Evolutionary conservation across 345 rosid species (phyloP), one percentile per base, ranked within the genome.

Genomic region (Ceriops tagal): DNA sequence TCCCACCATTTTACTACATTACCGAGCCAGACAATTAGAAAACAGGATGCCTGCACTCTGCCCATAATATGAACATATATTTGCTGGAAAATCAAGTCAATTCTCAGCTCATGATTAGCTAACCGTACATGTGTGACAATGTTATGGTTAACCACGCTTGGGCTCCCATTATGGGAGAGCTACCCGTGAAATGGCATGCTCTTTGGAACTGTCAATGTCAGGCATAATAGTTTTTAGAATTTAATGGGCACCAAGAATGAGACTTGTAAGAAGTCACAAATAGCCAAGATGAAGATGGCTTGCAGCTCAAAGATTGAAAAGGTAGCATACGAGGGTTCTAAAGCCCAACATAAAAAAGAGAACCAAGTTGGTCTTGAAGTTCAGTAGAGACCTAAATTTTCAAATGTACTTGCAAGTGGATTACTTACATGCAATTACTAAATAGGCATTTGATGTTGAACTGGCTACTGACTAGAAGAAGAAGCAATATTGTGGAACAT

Each of bases 401-500:
- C 65, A 65, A 58, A 58, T 47, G 64, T 46, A 31, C 51, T 69
- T 68, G 77, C 68, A 65, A 59, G 59, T 71, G 26, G 72, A 68
- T 67, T 68, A 67, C 75, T 47, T 61, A 59, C 63, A 60, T 15
- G 37, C 62, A 53, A 57, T 73, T 78, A 79, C 34, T 68, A 58
- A 60, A 75, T 30, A 26, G 74, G 76, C 53, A 73, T 27, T 69
- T 57, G 61, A 37, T 19, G 69, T 47, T 6, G 56, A 61, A 71
- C 47, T 35, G 69, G 72, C 46, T 74, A 79, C 61, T 39, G 62
- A 53, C 74, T 67, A 55, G 83, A 75, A 10, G 81, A 81, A 10
- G 81, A 81, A 21, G 83, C 73, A 35, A 56, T 63, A 73, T 67
- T 79, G 16, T 59, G 81, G 68, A 77, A 79, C 47, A 71, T 71